Evolutionary conservation across 1,139 yeast genomes (phyloP), one percentile per base, ranked within the genome.

Genomic region (Yarrowia galli): DNA sequence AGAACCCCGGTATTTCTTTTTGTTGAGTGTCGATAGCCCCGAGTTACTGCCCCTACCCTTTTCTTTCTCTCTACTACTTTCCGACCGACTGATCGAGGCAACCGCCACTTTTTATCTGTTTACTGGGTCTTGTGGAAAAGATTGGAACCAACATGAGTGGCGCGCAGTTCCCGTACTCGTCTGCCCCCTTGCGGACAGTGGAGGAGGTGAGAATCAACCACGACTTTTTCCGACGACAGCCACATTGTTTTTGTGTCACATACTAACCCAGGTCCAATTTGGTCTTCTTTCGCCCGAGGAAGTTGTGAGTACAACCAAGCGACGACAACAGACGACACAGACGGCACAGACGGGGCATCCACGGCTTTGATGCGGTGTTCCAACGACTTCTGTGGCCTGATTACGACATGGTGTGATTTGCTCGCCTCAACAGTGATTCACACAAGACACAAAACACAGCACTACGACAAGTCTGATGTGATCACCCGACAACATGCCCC

Each of bases 271-370:
- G 89, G 88, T 93, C 75, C 99, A 95, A 83, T 96, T 96, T 83
- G 99, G 99, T 71, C 88, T 96, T 75, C 87, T 96, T 72, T 92
- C 98, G 32, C 99, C 99, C 36, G 99, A 95, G 82, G 99, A 96
- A 83, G 88, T 92, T 71, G 87, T 81, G 78, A 72, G 84, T 78
- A n/a, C 16, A 4, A 15, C 32, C 28, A 18, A n/a, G 28, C 15
- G 6, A 12, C 13, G 36, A 28, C 10, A 38, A 20, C n/a, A 7
- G 18, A 36, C 40, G 40, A 36, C 40, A 36, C 40, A 16, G 40
- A 35, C 15, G 36, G 15, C 36, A 10, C 36, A 35, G 36, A 35
- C 15, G 32, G 32, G 9, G 32, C 32, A 28, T 28, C 32, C 32
- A 5, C 32, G 32, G 32, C 32, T 28, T 28, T 28, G 22, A 18